Conservation (phyloP, 495 filamentous ascomycete species). For the Hypoxylon trugodes region DNA sequence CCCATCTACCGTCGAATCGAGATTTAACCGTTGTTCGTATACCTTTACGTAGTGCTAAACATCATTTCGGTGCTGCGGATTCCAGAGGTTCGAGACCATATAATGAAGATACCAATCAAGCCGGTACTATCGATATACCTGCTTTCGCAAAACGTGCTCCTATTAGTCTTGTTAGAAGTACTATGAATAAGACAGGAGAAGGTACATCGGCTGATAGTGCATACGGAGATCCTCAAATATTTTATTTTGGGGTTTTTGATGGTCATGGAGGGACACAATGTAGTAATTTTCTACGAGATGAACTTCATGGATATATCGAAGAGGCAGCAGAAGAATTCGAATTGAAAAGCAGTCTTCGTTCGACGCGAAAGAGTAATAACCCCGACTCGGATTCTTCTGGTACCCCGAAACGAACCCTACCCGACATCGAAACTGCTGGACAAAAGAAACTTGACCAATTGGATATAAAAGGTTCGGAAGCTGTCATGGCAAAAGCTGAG, state of each 20-base stretch:
- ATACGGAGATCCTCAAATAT: constrained; percentile 90
- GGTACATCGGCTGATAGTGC: constrained; percentile 73
- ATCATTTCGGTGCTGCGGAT: constrained; percentile 85
- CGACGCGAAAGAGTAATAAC: constrained; percentile 21
- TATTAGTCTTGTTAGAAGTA: constrained; percentile 66
- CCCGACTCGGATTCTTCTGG: constrained; percentile 10
- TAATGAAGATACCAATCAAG: constrained; percentile 96
- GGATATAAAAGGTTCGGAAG: constrained; percentile 50
- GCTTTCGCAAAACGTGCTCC: constrained; percentile 88
- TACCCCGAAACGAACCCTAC: neutral
- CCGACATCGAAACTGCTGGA: constrained; percentile 31
- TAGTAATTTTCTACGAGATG: constrained; percentile 82
- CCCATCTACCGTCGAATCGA: constrained; percentile 64
- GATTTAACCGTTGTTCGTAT: constrained; percentile 99
- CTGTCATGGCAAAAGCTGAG: constrained; percentile 43
- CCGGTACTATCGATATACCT: constrained; percentile 89
- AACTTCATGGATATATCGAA: constrained; percentile 89
- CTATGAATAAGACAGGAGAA: constrained; percentile 55
- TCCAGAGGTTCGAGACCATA: constrained; percentile 82
- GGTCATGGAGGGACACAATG: constrained; percentile 94
- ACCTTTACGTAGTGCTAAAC: constrained; percentile 89
- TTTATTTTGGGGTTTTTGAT: constrained; percentile 97
- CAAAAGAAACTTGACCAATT: constrained; percentile 43
- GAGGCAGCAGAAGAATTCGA: constrained; percentile 76
- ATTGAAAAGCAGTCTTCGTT: constrained; percentile 72